A percentile compares a stretch with the other conserved stretches of the same genome.
phyloP scores from a whole-genome alignment of 164 flowering plant species.

The Berberis vulgaris region DNA sequence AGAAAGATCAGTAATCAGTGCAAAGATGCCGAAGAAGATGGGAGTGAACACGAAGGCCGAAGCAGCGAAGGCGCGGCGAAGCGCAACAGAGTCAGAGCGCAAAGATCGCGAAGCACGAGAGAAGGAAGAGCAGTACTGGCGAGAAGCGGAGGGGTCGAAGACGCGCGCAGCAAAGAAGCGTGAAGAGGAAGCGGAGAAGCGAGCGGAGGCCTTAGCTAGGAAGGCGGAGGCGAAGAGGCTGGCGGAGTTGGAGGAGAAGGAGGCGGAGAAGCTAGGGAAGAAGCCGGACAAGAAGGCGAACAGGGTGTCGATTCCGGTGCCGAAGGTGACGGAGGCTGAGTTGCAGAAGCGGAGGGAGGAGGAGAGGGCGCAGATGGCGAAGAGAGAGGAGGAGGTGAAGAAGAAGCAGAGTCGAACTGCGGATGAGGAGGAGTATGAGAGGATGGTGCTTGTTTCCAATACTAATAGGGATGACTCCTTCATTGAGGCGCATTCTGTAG shows the following conservation, averaged over 20 bases:
- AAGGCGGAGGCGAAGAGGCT: constrained; percentile 68
- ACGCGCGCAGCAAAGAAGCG: constrained; percentile 79
- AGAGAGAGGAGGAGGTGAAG: constrained; percentile 62
- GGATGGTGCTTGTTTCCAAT: constrained; percentile 63
- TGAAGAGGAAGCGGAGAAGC: constrained; percentile 88
- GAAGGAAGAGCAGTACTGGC: constrained; percentile 92
- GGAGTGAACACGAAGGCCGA: constrained; percentile 95
- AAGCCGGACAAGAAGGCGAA: constrained; percentile 90
- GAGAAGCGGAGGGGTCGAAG: constrained; percentile 77
- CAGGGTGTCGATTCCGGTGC: constrained; percentile 76
- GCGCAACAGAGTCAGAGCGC: constrained; percentile 62
- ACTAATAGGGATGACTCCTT: constrained; percentile 75
- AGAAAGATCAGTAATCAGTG: not conserved
- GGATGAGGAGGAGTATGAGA: constrained; percentile 91
- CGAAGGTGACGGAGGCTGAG: constrained; percentile 92
- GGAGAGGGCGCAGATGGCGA: constrained; percentile 45
- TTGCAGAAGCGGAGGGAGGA: constrained; percentile 50
- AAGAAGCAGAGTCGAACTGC: constrained; percentile 51
- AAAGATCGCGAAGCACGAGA: constrained; percentile 55
- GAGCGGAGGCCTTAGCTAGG: constrained; percentile 68
- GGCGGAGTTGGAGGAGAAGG: constrained; percentile 84
- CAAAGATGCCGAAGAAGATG: constrained; percentile 88
- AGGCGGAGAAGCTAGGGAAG: constrained; percentile 50
- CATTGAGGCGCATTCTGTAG: constrained; percentile 81
- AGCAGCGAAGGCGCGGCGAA: constrained; percentile 71